phyloP scores from a whole-genome alignment of 2,329 filamentous ascomycete genomes.

The Gnomoniopsis smithogilvyi region DNA sequence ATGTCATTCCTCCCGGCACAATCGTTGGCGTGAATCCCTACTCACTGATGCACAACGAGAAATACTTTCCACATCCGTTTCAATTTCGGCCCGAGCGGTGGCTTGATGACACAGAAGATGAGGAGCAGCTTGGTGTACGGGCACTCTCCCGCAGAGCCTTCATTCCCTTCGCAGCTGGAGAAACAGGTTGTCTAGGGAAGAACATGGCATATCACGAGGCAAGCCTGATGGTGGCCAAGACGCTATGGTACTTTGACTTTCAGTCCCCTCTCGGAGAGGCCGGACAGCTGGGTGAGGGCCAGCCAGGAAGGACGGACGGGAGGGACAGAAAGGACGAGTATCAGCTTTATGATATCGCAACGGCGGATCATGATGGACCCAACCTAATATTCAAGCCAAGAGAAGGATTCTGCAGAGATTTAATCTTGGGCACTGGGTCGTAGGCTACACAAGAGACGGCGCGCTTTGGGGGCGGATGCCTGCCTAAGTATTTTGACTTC shows the following conservation, averaged over 20 bases:
- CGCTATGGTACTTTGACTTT: slow-evolving; percentile 20
- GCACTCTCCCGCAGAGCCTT: slow-evolving; percentile 20
- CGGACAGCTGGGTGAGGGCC: not conserved
- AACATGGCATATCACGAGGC: slow-evolving; percentile 23
- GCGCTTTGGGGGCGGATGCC: no score
- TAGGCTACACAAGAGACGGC: no score
- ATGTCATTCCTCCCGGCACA: slow-evolving; percentile 24
- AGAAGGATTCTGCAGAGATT: not conserved
- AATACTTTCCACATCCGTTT: slow-evolving; percentile 25
- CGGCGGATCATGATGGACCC: not conserved
- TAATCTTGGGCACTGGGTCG: no score
- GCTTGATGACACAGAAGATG: slow-evolving; percentile 21
- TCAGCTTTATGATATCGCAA: not conserved
- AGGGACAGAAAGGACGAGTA: not conserved
- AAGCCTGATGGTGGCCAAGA: slow-evolving; percentile 22
- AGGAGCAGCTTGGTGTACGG: slow-evolving; percentile 21
- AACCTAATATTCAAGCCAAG: not conserved
- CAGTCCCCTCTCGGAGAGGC: not conserved
- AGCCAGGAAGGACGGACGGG: not conserved
- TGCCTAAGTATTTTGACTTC: no score
- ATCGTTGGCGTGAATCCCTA: slow-evolving; percentile 32
- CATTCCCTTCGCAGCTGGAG: slow-evolving; percentile 32
- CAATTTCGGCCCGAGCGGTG: slow-evolving; percentile 32
- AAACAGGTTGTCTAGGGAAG: slow-evolving; percentile 32
- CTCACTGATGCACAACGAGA: slow-evolving; percentile 31